These are phyloP conservation scores for Tremellales sp. DNA, from an alignment of 1,284 basidiomycete genomes.

Conservation along the genomic window DNA sequence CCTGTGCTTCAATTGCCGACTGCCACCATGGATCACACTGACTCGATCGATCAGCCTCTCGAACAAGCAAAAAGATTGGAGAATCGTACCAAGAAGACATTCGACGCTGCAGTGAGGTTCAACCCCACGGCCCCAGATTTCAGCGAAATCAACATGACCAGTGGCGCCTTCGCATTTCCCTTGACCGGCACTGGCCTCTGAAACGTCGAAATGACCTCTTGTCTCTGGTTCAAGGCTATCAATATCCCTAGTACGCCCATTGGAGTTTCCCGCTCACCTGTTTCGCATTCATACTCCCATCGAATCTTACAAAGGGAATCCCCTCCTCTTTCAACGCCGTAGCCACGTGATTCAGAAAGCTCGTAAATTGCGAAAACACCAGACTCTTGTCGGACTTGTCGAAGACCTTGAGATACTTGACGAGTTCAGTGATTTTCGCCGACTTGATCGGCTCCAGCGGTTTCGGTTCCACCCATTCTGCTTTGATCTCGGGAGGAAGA, in stretches of 20 bases:
- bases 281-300: conserved; percentile 73
- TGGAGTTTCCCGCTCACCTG: conserved; percentile 35
- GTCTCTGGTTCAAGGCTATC: conserved; percentile 50
- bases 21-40: conserved; percentile 63
- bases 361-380: conserved; percentile 81
- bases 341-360: conserved; percentile 73
- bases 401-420: conserved; percentile 66
- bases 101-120: conserved; percentile 84
- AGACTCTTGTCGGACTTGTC: conserved; percentile 69
- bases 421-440: conserved; percentile 75
- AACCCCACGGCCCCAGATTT: conserved; percentile 73
- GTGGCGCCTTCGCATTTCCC: conserved; percentile 54
- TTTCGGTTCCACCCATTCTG: conserved; percentile 47
- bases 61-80: neutral
- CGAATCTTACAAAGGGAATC: conserved; percentile 72
- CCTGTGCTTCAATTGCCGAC: conserved; percentile 71
- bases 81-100: conserved; percentile 76
- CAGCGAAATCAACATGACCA: conserved; percentile 80
- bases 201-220: conserved; percentile 71
- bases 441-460: conserved; percentile 53
- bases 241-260: neutral
- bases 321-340: conserved; percentile 63
- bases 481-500: conserved; percentile 56
- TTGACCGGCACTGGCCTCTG: conserved; percentile 58
- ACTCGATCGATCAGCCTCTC: conserved; percentile 50